Evolutionary conservation across 2,329 filamentous ascomycete genomes (phyloP), one percentile per base, ranked within the genome.

Genomic region (Dissoconium aciculare): DNA sequence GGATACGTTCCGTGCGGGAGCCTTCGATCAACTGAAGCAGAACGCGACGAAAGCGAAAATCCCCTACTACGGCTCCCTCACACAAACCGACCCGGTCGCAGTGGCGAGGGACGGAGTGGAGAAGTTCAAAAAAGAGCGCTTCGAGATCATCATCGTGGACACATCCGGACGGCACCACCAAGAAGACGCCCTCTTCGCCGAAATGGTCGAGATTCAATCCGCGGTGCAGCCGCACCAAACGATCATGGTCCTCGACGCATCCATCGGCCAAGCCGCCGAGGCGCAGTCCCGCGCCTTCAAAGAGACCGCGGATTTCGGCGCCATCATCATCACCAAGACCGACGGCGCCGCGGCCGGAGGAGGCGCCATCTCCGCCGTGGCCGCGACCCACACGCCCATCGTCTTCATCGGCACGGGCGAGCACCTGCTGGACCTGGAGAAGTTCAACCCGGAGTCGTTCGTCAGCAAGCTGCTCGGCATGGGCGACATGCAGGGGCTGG

Each of bases 11-110:
- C 81, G 89, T 62, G 89, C 89, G 17, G 89, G 89, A 65, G 89
- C 89, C 25, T 98, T 98, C 46, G 89, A 98, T 53, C 89, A 98
- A 62, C 59, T 98, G 55, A 95, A 95, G 63, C 89, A 98, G 61
- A 98, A 98, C 55, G 89, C 89, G 2, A 95, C 84, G 17, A 98
- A 95, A 58, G 89, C 89, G 30, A 95, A 95, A 63, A 95, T 98
- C 31, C 89, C 89, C 6, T 98, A 98, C 67, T 98, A 91, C 55
- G 89, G 89, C 48, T 92, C 82, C 34, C 66, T 98, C 41, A 98
- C 87, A 3, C 84, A 98, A 61, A 94, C 85, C 5, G 89, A 98
- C 51, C 89, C 89, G 0, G 84, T 87, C 0, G 76, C 84, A 4
- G 89, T 98, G 11, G 87, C 89, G 0, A 71, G 74, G n/a, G 85